phyloP scores from a whole-genome alignment of 2,329 filamentous ascomycete genomes.

The Parascedosporium putredinis region DNA sequence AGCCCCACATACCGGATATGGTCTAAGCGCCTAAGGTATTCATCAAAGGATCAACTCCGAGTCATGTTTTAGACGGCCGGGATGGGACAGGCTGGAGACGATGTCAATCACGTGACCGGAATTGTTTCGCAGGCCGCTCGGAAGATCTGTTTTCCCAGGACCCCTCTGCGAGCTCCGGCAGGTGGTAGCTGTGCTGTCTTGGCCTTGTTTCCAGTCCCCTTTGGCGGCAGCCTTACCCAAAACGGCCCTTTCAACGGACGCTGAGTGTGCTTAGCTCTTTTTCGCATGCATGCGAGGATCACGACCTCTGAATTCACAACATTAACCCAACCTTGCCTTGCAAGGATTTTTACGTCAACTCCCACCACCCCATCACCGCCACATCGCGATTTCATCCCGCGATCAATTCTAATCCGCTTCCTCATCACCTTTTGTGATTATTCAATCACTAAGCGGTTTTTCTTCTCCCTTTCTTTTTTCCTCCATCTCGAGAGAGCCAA shows the following conservation, averaged over 20 bases:
- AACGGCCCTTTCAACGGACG: neutral
- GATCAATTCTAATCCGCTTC: neutral
- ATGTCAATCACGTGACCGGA: neutral
- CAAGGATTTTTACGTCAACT: neutral
- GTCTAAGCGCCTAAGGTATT: too few relatives aligned
- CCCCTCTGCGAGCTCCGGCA: neutral
- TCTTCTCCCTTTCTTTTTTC: neutral
- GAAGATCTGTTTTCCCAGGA: neutral
- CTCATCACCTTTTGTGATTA: too few relatives aligned
- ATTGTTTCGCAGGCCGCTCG: neutral
- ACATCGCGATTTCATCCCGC: neutral
- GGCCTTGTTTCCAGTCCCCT: neutral
- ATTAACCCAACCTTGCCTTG: slow-evolving; percentile 1
- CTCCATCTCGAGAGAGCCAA: neutral
- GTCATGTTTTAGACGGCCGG: neutral
- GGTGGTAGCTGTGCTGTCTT: neutral
- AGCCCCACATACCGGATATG: too few relatives aligned
- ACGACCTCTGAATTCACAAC: neutral
- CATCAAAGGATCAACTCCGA: too few relatives aligned
- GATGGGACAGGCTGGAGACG: neutral
- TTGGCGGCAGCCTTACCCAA: neutral
- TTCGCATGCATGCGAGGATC: neutral
- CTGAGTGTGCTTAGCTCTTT: neutral
- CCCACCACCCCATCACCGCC: neutral
- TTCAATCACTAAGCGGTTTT: too few relatives aligned